phyloP scores from a whole-genome alignment of 1,284 basidiomycete species.

The Marasmius fiardii region DNA sequence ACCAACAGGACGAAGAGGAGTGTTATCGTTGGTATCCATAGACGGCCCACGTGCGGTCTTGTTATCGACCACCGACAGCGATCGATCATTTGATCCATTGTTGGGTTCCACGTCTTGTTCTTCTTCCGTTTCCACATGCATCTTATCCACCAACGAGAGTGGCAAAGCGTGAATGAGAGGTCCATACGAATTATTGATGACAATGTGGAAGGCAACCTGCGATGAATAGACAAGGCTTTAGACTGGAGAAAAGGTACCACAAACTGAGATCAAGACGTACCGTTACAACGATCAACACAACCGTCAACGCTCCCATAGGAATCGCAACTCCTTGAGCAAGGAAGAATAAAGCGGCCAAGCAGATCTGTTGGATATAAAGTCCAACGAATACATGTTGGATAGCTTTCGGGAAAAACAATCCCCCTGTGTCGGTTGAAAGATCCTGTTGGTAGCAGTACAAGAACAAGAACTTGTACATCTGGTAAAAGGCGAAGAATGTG shows the following conservation, averaged over 20 bases:
- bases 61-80: constrained; percentile 11
- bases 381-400: constrained; percentile 94
- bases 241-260: constrained; percentile 17
- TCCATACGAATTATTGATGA: constrained; percentile 67
- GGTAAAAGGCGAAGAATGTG: constrained; percentile 84
- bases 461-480: constrained; percentile 89
- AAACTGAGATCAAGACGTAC: constrained; percentile 37
- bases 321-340: constrained; percentile 64
- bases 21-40: neutral
- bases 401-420: constrained; percentile 94
- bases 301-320: constrained; percentile 77
- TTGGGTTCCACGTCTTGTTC: neutral
- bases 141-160: constrained; percentile 73
- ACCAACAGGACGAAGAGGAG: neutral
- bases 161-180: constrained; percentile 70
- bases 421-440: constrained; percentile 80
- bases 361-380: constrained; percentile 82
- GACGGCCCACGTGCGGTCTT: neutral
- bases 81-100: constrained; percentile 1
- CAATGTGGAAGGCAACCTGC: constrained; percentile 63
- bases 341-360: constrained; percentile 87
- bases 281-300: constrained; percentile 80
- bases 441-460: constrained; percentile 79
- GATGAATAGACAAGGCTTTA: constrained; percentile 2
- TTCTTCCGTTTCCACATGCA: constrained; percentile 36